These are phyloP conservation scores for Botrytis sinoallii DNA, from an alignment of 2,329 filamentous ascomycete genomes.

Conservation along the genomic window DNA sequence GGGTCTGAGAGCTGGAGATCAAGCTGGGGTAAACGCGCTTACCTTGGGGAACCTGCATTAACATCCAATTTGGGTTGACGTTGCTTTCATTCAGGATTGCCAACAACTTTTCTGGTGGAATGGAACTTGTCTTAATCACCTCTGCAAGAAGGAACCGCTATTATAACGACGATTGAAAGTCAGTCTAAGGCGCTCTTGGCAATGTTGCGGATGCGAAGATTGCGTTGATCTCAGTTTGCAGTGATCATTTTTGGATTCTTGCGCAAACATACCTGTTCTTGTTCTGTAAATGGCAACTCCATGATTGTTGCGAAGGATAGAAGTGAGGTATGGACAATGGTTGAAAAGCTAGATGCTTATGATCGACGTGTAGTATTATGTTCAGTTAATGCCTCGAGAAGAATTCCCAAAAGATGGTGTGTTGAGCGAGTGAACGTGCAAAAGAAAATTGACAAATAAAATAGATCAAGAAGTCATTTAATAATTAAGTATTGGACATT, in stretches of 20 bases:
- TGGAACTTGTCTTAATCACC: constrained; percentile 47
- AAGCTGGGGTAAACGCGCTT: constrained; percentile 28
- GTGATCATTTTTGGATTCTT: background rate
- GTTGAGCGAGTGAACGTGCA: constrained; percentile 20
- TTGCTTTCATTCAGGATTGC: constrained; percentile 42
- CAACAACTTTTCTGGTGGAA: constrained; percentile 45
- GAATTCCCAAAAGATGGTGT: background rate
- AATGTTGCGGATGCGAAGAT: constrained; percentile 20
- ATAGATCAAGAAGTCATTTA: constrained; percentile 22
- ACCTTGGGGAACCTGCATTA: constrained; percentile 50
- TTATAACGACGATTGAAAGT: constrained; percentile 15
- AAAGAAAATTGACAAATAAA: constrained; percentile 24
- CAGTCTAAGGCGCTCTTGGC: constrained; percentile 24
- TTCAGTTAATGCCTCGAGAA: background rate
- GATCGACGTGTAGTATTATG: background rate
- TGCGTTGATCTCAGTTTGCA: constrained; percentile 21
- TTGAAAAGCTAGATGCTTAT: background rate
- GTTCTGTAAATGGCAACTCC: constrained; percentile 33
- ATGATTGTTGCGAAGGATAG: constrained; percentile 20
- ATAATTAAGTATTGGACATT: constrained; percentile 28
- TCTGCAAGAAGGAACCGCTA: constrained; percentile 48
- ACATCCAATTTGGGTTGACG: constrained; percentile 47
- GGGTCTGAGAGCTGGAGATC: constrained; percentile 20
- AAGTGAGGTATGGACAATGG: background rate
- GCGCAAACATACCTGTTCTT: constrained; percentile 36